Evolutionary conservation across 1,284 basidiomycete species (phyloP).

Genomic region (Volvariella volvacea): DNA sequence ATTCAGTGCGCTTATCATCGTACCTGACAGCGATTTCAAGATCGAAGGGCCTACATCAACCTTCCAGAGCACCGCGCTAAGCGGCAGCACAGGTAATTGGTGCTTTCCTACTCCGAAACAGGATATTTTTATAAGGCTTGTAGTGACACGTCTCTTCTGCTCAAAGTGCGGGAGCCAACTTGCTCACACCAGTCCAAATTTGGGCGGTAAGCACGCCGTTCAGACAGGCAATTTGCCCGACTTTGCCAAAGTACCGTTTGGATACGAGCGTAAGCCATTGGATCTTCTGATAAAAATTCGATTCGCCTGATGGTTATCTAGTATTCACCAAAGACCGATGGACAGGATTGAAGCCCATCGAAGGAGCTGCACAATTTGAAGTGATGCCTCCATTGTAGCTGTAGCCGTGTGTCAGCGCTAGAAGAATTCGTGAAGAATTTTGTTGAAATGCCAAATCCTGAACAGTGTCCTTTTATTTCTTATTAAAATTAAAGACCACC

Average conservation of each 20-base stretch:
- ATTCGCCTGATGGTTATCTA: slow-evolving; percentile 7
- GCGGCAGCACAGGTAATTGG: slow-evolving; percentile 22
- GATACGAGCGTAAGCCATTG: slow-evolving; percentile 19
- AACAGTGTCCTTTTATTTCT: no score
- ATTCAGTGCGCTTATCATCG: slow-evolving; percentile 28
- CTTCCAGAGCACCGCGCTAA: slow-evolving; percentile 19
- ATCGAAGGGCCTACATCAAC: slow-evolving; percentile 23
- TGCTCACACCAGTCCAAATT: slow-evolving; percentile 21
- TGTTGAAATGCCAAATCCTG: no score
- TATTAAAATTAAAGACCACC: no score
- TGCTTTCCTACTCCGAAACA: background rate
- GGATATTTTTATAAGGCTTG: no score
- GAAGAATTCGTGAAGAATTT: no score
- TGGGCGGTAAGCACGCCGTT: slow-evolving; percentile 25
- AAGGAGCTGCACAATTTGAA: slow-evolving; percentile 20
- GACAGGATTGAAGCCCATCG: slow-evolving; percentile 17
- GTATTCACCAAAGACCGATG: slow-evolving; percentile 29
- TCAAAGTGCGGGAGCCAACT: slow-evolving; percentile 25
- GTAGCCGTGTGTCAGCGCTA: no score
- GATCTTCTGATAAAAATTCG: no score
- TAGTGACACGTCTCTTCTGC: slow-evolving; percentile 29
- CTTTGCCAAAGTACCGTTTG: slow-evolving; percentile 21
- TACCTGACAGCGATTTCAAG: slow-evolving; percentile 20
- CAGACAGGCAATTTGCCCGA: slow-evolving; percentile 26
- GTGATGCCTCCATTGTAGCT: background rate